Base-by-base conservation (phyloP, 495 filamentous ascomycete species). In the Xylaria intraflava region DNA sequence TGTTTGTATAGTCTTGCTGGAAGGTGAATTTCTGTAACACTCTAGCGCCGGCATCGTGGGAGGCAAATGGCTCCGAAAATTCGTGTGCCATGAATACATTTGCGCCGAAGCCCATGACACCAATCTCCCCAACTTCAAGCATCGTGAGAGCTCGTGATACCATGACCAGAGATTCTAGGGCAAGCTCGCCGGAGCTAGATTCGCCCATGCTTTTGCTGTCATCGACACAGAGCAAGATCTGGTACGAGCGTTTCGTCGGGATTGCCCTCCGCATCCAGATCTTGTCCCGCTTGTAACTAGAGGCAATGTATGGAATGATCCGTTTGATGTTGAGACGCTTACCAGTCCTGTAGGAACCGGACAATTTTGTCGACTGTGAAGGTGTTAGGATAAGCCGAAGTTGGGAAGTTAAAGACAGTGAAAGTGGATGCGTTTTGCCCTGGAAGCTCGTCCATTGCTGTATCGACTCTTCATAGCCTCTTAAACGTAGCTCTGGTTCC, bases 241-340 rank as follows among this genome's bases (percentile, higher is more conserved):
- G 94, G 69, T 97, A 97, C 56, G 85, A 84, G 19, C 94, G 86
- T 68, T 96, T 96, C 45, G 83, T 88, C 2, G 94, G 94, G 46
- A 92, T 84, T 11, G 83, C 85, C 45, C 94, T 83, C 9, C 94
- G 84, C 87, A 97, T 94, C 94, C 94, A 99, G 71, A 99, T 99
- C 74, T 97, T 97, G 79, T 99, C 94, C 54, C 92, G 87, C 79
- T 95, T 96, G 79, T 95, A 99, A 56, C 85, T 81, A 2, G 88
- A 94, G 3, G 94, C 94, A 58, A 99, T 97, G 73, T 97, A 99
- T 0, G 94, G 92, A 59, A 99, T 97, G 70, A 99, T 99, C 43
- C 91, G 88, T 68, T 95, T 96, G 73, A 99, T 94, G 70, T 97
- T 97, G 59, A 99, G 88, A 1, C 94, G 87, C 66, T 99, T 97